These are phyloP conservation scores for Cenchrus fungigraminus DNA, from an alignment of 176 grass and related monocot genomes.

Conservation along the genomic window DNA sequence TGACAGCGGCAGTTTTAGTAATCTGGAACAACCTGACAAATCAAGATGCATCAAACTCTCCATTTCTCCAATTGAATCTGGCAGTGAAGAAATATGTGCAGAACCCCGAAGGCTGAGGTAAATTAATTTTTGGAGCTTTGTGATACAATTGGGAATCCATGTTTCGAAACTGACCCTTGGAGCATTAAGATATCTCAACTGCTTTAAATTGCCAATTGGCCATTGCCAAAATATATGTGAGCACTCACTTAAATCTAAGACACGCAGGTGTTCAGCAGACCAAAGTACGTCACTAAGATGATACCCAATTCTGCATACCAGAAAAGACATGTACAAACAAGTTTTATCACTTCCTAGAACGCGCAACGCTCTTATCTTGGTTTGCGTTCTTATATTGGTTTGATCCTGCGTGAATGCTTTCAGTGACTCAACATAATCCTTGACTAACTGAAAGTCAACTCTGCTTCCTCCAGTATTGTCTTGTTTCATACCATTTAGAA, in stretches of 20 bases:
- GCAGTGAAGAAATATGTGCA: not conserved
- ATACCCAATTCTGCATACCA: not conserved
- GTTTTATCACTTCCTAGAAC: too few relatives aligned
- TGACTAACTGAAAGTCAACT: too few relatives aligned
- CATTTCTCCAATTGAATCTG: constrained; percentile 25
- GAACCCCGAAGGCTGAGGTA: constrained; percentile 21
- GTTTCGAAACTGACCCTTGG: not conserved
- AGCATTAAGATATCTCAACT: constrained; percentile 39
- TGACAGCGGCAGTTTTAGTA: not conserved
- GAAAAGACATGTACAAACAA: not conserved
- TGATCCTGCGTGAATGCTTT: too few relatives aligned
- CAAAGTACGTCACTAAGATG: not conserved
- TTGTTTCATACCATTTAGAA: too few relatives aligned
- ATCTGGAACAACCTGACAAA: not conserved
- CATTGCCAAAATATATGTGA: not conserved
- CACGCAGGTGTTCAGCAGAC: not conserved
- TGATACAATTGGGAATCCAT: constrained; percentile 1
- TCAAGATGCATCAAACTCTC: not conserved
- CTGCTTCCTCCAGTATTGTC: too few relatives aligned
- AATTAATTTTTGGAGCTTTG: not conserved
- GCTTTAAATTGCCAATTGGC: not conserved
- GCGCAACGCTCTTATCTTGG: too few relatives aligned
- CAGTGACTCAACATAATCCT: too few relatives aligned
- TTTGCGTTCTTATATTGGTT: too few relatives aligned
- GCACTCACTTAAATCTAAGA: constrained; percentile 35